phyloP scores from a whole-genome alignment of 73 alveolate genomes.

The Paramecium sonneborni region DNA sequence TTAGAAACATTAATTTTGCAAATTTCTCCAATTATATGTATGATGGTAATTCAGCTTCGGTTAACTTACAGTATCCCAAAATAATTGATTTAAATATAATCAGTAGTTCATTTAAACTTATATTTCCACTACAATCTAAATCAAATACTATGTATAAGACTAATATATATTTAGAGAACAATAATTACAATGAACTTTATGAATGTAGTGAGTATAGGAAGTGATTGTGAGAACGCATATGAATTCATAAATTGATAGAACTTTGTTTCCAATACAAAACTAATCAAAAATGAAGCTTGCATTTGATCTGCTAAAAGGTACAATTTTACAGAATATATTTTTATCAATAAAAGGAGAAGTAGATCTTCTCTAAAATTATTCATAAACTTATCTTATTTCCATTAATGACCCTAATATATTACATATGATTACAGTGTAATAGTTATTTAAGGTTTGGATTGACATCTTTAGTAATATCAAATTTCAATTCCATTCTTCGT shows the following conservation, averaged over 20 bases:
- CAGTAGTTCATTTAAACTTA: conserved; percentile 48
- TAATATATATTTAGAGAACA: not conserved
- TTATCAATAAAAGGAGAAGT: conserved; percentile 53
- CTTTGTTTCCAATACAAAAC: conserved; percentile 10
- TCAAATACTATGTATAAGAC: conserved; percentile 47
- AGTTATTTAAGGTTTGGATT: conserved; percentile 55
- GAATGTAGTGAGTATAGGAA: conserved; percentile 53
- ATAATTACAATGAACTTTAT: conserved; percentile 59
- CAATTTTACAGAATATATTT: conserved; percentile 56
- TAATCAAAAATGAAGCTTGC: conserved; percentile 53
- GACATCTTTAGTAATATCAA: conserved; percentile 58
- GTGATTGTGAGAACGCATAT: conserved; percentile 49
- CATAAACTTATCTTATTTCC: conserved; percentile 59
- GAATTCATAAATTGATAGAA: conserved; percentile 59
- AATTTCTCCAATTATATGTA: conserved; percentile 52
- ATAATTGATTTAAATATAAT: conserved; percentile 61
- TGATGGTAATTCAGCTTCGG: conserved; percentile 65
- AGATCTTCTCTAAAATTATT: conserved; percentile 59
- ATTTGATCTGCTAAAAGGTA: conserved; percentile 58
- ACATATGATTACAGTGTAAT: conserved; percentile 21
- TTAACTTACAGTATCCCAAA: conserved; percentile 56
- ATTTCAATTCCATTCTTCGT: conserved; percentile 55
- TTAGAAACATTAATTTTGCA: conserved; percentile 60
- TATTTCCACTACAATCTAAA: conserved; percentile 61
- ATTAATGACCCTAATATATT: conserved; percentile 44